Percentiles rank a stretch among this genome's conserved stretches.
phyloP scores from a whole-genome alignment of 2,329 filamentous ascomycete species.

The Exophiala dermatitidis region DNA sequence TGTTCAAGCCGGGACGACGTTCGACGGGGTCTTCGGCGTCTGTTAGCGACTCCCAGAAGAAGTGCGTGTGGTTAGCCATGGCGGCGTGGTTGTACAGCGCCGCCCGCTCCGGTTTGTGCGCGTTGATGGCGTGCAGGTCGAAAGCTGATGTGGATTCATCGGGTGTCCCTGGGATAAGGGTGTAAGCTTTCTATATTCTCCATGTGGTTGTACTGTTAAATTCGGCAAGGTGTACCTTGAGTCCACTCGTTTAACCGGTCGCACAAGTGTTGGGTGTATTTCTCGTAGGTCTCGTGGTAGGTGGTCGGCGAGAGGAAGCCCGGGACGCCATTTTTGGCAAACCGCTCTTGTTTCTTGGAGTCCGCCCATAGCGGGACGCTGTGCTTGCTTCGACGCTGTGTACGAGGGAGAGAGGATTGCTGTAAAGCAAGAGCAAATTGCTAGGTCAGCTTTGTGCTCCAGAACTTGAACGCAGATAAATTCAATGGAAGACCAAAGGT shows the following conservation, averaged over 20 bases:
- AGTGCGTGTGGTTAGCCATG: constrained; percentile 85
- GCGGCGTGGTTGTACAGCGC: constrained; percentile 91
- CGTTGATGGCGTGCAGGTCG: constrained; percentile 66
- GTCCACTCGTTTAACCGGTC: constrained; percentile 69
- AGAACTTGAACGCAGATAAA: background rate
- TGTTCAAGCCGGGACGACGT: constrained; percentile 13
- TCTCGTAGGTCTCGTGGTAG: constrained; percentile 70
- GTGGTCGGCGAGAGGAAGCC: constrained; percentile 62
- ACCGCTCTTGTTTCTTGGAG: constrained; percentile 16
- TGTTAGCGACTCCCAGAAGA: constrained; percentile 43
- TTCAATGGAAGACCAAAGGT: background rate
- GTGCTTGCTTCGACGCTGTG: constrained; percentile 23
- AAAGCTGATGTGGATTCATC: constrained; percentile 38
- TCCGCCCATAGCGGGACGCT: constrained; percentile 14
- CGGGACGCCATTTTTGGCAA: constrained; percentile 51
- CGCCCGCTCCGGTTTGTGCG: constrained; percentile 70
- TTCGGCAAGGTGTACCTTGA: constrained; percentile 49
- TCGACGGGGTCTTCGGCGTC: constrained; percentile 11
- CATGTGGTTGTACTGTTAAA: background rate
- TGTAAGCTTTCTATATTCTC: no score
- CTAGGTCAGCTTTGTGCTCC: background rate
- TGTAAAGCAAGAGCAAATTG: background rate
- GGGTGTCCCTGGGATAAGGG: constrained; percentile 14
- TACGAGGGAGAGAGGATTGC: constrained; percentile 19
- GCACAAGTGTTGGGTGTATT: constrained; percentile 70